Base-by-base conservation (phyloP, 2,329 filamentous ascomycete genomes). In the Fusarium praegraminearum region DNA sequence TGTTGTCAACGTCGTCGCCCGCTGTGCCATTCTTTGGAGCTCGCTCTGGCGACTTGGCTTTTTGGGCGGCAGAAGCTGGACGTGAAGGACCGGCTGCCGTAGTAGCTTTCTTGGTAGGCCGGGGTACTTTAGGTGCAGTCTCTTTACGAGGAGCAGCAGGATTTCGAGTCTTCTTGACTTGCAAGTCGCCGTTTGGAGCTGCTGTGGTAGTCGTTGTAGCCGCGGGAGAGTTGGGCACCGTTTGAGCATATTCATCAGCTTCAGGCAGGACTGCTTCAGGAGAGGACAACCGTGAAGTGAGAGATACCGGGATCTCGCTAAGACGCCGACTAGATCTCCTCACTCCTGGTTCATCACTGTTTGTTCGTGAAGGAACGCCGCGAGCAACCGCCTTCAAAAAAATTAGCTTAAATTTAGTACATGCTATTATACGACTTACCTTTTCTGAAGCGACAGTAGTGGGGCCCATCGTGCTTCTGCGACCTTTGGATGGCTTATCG, bases 391-490 rank as follows among this genome's bases (percentile, higher is more conserved):
- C 78, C 81, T 71, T 78, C 52, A 13, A 20, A 52, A 70, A 32
- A 65, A 59, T 68, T 49, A 63, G 54, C 28, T 26, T 33, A 20
- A 15, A 24, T 20, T 46, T 40, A 18, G 22, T 24, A 22, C 7
- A 36, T 18, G 9, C 10, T n/a, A 22, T 3, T 16, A 30, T 22
- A 36, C 18, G 4, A 61, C 72, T 65, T 58, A 78, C 78, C 71
- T 78, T 79, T n/a, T 77, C 73, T 11, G 70, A 60, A 40, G 76
- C 67, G 9, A 75, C 52, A 7, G 57, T 52, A 13, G 65, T 60
- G 11, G 85, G 77, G 30, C 85, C 85, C 45, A 91, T 86, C 1
- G 90, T 93, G 66, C 83, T 90, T 56, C 91, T 83, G 33, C 91
- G 85, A 68, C 81, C 83, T 69, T 81, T 83, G 11, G 70, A 12